A percentile compares a stretch with the other conserved stretches of the same genome.
Conservation (phyloP, 805 yeast genomes). For the Saccharomycopsis vini region DNA sequence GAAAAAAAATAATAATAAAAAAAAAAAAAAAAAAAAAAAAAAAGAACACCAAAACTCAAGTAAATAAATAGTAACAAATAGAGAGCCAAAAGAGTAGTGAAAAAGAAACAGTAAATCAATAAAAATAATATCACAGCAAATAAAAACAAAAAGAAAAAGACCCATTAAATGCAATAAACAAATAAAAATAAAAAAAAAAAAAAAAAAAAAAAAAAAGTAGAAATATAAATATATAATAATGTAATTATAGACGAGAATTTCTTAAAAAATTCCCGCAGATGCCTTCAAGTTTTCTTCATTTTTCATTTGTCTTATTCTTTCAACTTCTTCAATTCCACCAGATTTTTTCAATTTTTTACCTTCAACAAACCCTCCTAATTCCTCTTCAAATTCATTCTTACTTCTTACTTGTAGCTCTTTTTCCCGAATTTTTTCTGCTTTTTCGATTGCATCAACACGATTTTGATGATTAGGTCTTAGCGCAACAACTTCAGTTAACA, state of each 20-base stretch:
- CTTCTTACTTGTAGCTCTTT: constrained; percentile 52
- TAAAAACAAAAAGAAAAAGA: too few relatives aligned
- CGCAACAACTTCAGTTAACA: constrained; percentile 69
- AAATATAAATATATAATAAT: neutral
- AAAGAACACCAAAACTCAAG: too few relatives aligned
- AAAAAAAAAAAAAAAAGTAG: neutral
- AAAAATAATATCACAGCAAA: too few relatives aligned
- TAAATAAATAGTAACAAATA: too few relatives aligned
- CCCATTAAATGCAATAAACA: neutral
- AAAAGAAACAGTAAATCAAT: too few relatives aligned
- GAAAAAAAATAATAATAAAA: too few relatives aligned
- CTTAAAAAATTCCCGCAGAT: constrained; percentile 24
- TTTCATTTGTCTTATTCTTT: constrained; percentile 53
- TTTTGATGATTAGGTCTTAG: constrained; percentile 77
- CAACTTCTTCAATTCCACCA: constrained; percentile 87
- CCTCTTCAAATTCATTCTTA: constrained; percentile 69
- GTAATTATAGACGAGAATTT: too few relatives aligned
- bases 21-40: too few relatives aligned
- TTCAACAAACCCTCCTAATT: constrained; percentile 75
- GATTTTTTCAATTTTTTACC: constrained; percentile 67
- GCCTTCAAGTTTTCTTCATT: constrained; percentile 64
- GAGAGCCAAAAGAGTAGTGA: too few relatives aligned
- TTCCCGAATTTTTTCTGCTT: constrained; percentile 74
- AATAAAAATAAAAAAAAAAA: too few relatives aligned
- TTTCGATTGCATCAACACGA: constrained; percentile 80